Evolutionary conservation across 176 grass and related monocot species (phyloP).

Genomic region (Oryza longistaminata): DNA sequence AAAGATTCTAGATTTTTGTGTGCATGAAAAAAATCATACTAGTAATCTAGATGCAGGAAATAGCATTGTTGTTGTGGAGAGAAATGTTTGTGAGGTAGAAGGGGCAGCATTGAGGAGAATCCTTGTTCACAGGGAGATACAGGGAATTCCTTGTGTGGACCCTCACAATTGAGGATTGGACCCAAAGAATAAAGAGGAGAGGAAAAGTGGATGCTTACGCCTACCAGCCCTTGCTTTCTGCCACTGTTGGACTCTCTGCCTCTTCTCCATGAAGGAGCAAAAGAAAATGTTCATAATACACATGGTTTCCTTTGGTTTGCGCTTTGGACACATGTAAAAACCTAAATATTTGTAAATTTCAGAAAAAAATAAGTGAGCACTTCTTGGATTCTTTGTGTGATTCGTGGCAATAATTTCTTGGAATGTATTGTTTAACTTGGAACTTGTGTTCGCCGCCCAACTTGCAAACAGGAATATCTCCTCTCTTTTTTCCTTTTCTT

Average conservation of each 20-base stretch:
- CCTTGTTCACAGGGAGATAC: constrained; percentile 48
- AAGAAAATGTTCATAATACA: background rate
- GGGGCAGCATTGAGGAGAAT: constrained; percentile 27
- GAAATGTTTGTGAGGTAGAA: background rate
- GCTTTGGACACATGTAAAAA: constrained; percentile 5
- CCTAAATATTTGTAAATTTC: background rate
- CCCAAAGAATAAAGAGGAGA: constrained; percentile 46
- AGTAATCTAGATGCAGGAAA: constrained; percentile 26
- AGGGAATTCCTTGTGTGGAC: constrained; percentile 23
- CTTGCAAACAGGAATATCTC: background rate
- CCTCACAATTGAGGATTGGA: constrained; percentile 1
- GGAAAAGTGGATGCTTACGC: constrained; percentile 26
- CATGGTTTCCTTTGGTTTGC: background rate
- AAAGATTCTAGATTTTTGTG: background rate
- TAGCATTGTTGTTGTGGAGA: background rate
- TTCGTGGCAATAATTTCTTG: background rate
- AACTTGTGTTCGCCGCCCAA: background rate
- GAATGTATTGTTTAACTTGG: background rate
- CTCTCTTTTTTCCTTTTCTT: background rate
- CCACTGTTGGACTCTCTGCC: constrained; percentile 30
- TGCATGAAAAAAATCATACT: background rate
- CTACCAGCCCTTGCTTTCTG: constrained; percentile 2
- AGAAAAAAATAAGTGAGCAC: background rate
- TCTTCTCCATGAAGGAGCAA: background rate
- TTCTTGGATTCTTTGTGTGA: background rate